Evolutionary conservation across 2,329 filamentous ascomycete genomes (phyloP).

Genomic region (Sporothrix humicola): DNA sequence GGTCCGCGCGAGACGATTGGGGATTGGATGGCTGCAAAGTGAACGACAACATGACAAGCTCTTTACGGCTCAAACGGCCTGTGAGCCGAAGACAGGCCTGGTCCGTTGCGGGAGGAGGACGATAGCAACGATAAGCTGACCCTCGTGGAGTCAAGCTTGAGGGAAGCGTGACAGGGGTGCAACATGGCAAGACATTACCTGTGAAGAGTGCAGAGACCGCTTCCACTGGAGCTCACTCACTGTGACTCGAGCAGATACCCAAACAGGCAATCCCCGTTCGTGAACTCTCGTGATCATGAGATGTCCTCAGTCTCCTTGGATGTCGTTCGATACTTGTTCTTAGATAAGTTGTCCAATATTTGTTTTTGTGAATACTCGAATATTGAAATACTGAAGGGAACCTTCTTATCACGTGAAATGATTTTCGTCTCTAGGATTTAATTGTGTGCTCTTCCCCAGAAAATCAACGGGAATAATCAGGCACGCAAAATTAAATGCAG

Average conservation of each 20-base stretch:
- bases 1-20: neutral
- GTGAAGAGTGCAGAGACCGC: no score
- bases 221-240: neutral
- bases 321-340: no score
- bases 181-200: neutral
- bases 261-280: neutral
- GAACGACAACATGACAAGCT: neutral
- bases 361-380: no score
- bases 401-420: neutral
- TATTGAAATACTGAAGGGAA: neutral
- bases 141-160: neutral
- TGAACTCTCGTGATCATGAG: neutral
- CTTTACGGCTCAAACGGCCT: constrained; percentile 1
- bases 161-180: neutral
- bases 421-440: neutral
- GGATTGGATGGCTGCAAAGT: neutral
- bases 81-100: neutral
- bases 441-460: neutral
- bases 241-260: neutral
- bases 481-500: neutral
- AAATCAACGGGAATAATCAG: neutral
- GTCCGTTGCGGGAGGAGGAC: neutral
- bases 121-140: neutral
- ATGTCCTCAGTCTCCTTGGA: neutral
- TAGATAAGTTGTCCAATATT: no score